phyloP scores from a whole-genome alignment of 306 rosid genomes.

The Sicyos edulis region DNA sequence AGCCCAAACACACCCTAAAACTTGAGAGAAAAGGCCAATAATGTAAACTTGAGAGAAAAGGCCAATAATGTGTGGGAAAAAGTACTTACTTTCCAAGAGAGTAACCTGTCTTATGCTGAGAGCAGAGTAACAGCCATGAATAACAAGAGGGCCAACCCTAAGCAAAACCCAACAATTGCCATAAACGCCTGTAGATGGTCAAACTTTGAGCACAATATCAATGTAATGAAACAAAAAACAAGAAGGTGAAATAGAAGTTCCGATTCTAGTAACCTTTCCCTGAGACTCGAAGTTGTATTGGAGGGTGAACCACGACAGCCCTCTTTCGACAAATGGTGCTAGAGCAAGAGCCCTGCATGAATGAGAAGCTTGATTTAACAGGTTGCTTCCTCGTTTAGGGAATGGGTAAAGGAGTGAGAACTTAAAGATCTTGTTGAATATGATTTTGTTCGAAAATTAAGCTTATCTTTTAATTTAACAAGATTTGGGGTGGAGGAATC shows the following conservation, averaged over 20 bases:
- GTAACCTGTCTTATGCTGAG: constrained; percentile 41
- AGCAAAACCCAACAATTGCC: constrained; percentile 57
- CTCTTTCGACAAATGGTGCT: constrained; percentile 73
- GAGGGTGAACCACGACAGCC: constrained; percentile 70
- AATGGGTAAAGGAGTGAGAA: background rate
- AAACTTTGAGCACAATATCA: background rate
- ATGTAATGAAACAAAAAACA: constrained; percentile 14
- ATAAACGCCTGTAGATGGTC: constrained; percentile 55
- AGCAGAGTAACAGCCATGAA: constrained; percentile 65
- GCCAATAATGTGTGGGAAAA: background rate
- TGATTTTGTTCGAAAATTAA: background rate
- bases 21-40: no score
- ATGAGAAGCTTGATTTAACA: background rate
- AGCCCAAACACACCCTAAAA: no score
- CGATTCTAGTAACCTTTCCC: constrained; percentile 42
- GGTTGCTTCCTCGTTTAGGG: background rate
- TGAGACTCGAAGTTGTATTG: constrained; percentile 72
- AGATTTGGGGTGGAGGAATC: no score
- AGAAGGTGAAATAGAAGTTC: background rate
- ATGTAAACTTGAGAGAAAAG: background rate
- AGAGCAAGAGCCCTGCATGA: constrained; percentile 74
- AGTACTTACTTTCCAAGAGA: constrained; percentile 4
- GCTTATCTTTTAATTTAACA: background rate
- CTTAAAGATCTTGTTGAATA: background rate
- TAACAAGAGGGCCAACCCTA: constrained; percentile 58